Evolutionary conservation across 352 stramenopile species (phyloP).

Genomic region (Peronospora farinosa): DNA sequence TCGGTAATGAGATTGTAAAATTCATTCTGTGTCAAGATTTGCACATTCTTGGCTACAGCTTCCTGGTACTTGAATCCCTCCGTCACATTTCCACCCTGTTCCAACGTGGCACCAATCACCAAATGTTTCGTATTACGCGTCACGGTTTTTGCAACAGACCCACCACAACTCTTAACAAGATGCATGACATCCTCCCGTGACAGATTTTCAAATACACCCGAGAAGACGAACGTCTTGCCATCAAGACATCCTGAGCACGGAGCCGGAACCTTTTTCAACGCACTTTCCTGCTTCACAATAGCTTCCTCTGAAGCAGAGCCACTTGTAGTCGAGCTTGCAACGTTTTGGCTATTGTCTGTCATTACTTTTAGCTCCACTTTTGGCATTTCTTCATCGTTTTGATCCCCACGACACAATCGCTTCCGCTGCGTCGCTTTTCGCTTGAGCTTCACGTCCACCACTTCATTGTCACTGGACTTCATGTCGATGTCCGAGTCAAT

Average conservation of each 20-base stretch:
- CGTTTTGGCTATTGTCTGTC: constrained; percentile 3
- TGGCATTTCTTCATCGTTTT: constrained; percentile 21
- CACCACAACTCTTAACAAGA: constrained; percentile 74
- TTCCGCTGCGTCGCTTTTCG: constrained; percentile 14
- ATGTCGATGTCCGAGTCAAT: constrained; percentile 42
- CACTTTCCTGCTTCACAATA: constrained; percentile 21
- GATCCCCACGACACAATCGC: constrained; percentile 6
- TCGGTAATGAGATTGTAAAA: constrained; percentile 85
- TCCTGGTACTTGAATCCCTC: constrained; percentile 86
- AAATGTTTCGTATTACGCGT: constrained; percentile 74
- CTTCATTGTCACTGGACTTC: constrained; percentile 19
- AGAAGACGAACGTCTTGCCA: constrained; percentile 72
- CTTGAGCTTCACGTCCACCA: constrained; percentile 13
- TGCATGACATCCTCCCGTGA: constrained; percentile 62
- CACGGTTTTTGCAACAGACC: constrained; percentile 54
- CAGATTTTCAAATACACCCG: constrained; percentile 52
- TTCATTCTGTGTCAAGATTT: constrained; percentile 78
- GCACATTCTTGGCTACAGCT: constrained; percentile 76
- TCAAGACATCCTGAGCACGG: constrained; percentile 64
- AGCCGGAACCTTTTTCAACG: constrained; percentile 43
- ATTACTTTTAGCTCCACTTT: constrained; percentile 15
- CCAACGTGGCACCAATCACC: constrained; percentile 57
- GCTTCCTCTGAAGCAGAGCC: constrained; percentile 2
- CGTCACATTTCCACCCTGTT: constrained; percentile 57
- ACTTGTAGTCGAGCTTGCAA: constrained; percentile 1